A percentile compares a stretch with the other conserved stretches of the same genome.
Conservation (phyloP, 2,329 filamentous ascomycete species). For the Zymoseptoria crescenta region DNA sequence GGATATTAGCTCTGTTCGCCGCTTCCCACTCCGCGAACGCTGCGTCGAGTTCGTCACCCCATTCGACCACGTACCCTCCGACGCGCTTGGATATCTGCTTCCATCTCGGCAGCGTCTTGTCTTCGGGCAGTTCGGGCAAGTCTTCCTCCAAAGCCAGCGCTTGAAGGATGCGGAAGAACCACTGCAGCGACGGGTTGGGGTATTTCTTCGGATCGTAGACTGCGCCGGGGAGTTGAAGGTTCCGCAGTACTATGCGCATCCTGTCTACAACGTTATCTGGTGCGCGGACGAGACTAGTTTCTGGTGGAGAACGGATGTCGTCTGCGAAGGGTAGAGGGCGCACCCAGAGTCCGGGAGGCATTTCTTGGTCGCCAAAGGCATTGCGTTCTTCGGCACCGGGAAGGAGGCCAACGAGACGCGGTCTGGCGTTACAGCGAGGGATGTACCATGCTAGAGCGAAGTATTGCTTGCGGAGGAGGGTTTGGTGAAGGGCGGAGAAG, state of each 20-base stretch:
- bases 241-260: slow-evolving; percentile 76
- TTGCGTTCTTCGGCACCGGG: slow-evolving; percentile 62
- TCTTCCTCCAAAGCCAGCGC: slow-evolving; percentile 88
- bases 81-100: slow-evolving; percentile 84
- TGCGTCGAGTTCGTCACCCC: slow-evolving; percentile 60
- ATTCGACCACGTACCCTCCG: slow-evolving; percentile 69
- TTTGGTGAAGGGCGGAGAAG: slow-evolving; percentile 84
- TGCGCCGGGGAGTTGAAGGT: slow-evolving; percentile 79
- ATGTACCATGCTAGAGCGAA: slow-evolving; percentile 88
- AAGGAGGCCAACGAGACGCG: slow-evolving; percentile 71
- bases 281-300: slow-evolving; percentile 48
- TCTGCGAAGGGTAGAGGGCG: slow-evolving; percentile 83
- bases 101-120: slow-evolving; percentile 77
- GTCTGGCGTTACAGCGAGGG: slow-evolving; percentile 69
- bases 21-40: slow-evolving; percentile 42
- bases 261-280: slow-evolving; percentile 67
- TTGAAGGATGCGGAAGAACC: slow-evolving; percentile 94
- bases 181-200: slow-evolving; percentile 78
- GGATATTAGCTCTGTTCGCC: slow-evolving; percentile 29
- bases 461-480: slow-evolving; percentile 69
- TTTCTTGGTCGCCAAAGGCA: slow-evolving; percentile 58
- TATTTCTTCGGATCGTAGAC: slow-evolving; percentile 80
- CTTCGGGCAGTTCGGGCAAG: slow-evolving; percentile 62
- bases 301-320: slow-evolving; percentile 70
- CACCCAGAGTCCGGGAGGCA: slow-evolving; percentile 82